Evolutionary conservation across 2,329 filamentous ascomycete species (phyloP), one percentile per base, ranked within the genome.

Genomic region (Alternaria solani): DNA sequence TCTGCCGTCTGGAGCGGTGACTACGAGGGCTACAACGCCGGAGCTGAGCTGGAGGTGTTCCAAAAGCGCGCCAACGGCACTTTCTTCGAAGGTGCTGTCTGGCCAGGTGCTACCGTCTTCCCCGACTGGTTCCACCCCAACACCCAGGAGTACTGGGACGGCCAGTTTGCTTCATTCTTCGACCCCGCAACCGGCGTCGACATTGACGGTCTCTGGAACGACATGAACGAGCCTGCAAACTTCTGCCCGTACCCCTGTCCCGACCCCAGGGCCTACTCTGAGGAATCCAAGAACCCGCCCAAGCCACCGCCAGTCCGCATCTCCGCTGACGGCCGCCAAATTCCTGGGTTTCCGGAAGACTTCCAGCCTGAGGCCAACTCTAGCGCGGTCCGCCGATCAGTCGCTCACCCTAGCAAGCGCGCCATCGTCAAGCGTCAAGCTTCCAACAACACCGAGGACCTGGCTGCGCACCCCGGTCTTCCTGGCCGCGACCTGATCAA

Each of bases 91-190:
- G 86, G 91, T 14, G 90, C 92, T 25, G 91, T 94, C 16, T 94
- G 91, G 91, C 90, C 91, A 8, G 91, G 91, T 47, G 84, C 88
- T 8, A 86, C 89, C 0, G 89, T 86, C 3, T 92, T 89, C 74
- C 89, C 89, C 0, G 91, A 94, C 73, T 94, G 91, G 91, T 93
- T 93, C 74, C 81, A 88, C 30, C 82, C 84, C 9, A 86, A 86
- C 47, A 86, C 87, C 2, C 85, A 88, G 51, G 70, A 76, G 0
- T 94, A 88, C 74, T 94, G 91, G 91, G 87, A 87, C 69, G 82
- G 82, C 14, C 86, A 93, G 73, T 91, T 94, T 70, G 74, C 74
- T 0, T 75, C 74, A 1, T 93, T 93, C 82, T 93, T 94, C 77
- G 77, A 84, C 58, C 77, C 84, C 0, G 80, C 87, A 0, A 84